Base-by-base conservation (phyloP, 306 rosid genomes). In the Vigna angularis region DNA sequence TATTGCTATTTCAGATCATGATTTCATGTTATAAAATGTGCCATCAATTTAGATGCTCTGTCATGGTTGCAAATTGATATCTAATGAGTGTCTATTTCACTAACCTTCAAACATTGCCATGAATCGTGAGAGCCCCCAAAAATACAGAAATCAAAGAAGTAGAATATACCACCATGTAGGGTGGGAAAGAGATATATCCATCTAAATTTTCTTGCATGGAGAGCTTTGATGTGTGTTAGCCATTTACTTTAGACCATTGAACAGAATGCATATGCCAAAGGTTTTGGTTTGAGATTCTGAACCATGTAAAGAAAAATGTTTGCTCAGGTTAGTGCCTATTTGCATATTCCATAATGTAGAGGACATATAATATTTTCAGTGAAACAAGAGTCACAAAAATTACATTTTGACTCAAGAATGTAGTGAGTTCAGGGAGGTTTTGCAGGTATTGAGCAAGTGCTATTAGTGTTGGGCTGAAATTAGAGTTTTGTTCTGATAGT, bases 61-160 rank as follows among this genome's bases (percentile, higher is more conserved):
- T 55, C 22, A 53, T 58, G 48, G 58, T 30, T 53, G 26, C 17
- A 77, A 58, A 12, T 53, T 45, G 70, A 64, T 42, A 44, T 72
- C 9, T 5, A 18, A 26, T 20, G 15, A 45, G 12, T 45, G 50
- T 45, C 5, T 45, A 45, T 45, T 11, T 45, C 50, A 5, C 50
- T 45, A 11, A 45, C 50, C 50, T 12, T 45, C 14, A 45, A 44
- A 44, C 14, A 45, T 42, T 42, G 47, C 13, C 47, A 42, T 42
- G 47, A 45, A 1, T 45, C 1, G 15, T 11, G 9, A 45, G 34
- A 34, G 24, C 64, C 24, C 65, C 47, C 12, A 42, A 34, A 5
- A 11, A 36, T 15, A 16, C 16, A 9, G 18, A 59, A 57, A 52
- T 77, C 30, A 44, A 69, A 36, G 44, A 22, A 40, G 12, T 79